Percentiles rank a stretch among this genome's conserved stretches.
Conservation (phyloP, 495 filamentous ascomycete species). For the Corynascus novoguineensis region DNA sequence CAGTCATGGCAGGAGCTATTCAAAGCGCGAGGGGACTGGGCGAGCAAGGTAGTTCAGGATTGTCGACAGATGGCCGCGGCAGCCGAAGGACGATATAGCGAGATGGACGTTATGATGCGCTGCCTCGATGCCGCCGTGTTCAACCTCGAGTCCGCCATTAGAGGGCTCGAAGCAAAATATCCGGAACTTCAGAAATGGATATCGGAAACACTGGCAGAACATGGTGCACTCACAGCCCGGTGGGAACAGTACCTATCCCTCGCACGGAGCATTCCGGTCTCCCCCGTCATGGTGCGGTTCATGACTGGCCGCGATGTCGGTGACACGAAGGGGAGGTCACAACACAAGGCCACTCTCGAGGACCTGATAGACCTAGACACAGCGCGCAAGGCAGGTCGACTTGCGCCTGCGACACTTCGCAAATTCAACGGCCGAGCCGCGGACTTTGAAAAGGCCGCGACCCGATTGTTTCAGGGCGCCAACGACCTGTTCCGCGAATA, state of each 20-base stretch:
- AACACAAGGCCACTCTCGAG: slow-evolving; percentile 53
- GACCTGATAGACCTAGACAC: slow-evolving; percentile 66
- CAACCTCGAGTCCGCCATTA: slow-evolving; percentile 74
- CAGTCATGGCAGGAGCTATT: slow-evolving; percentile 80
- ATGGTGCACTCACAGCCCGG: slow-evolving; percentile 54
- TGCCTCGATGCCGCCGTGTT: slow-evolving; percentile 71
- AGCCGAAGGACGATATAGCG: slow-evolving; percentile 47
- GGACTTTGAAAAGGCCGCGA: slow-evolving; percentile 44
- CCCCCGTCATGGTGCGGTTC: slow-evolving; percentile 46
- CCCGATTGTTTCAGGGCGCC: slow-evolving; percentile 39
- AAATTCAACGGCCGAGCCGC: slow-evolving; percentile 42
- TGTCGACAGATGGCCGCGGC: slow-evolving; percentile 54
- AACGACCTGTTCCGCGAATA: slow-evolving; percentile 46
- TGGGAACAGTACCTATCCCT: slow-evolving; percentile 65
- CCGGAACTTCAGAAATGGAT: slow-evolving; percentile 68
- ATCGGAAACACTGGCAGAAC: slow-evolving; percentile 63
- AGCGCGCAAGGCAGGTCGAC: slow-evolving; percentile 57
- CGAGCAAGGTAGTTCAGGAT: slow-evolving; percentile 58
- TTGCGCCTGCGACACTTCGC: slow-evolving; percentile 40
- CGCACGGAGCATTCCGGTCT: slow-evolving; percentile 55
- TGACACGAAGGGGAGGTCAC: slow-evolving; percentile 34
- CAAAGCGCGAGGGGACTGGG: slow-evolving; percentile 67
- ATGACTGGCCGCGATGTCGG: slow-evolving; percentile 45
- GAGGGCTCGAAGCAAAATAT: slow-evolving; percentile 66
- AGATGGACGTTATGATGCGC: slow-evolving; percentile 65